Evolutionary conservation across 164 flowering plant species (phyloP), one percentile per base, ranked within the genome.

Genomic region (Buxus sempervirens): DNA sequence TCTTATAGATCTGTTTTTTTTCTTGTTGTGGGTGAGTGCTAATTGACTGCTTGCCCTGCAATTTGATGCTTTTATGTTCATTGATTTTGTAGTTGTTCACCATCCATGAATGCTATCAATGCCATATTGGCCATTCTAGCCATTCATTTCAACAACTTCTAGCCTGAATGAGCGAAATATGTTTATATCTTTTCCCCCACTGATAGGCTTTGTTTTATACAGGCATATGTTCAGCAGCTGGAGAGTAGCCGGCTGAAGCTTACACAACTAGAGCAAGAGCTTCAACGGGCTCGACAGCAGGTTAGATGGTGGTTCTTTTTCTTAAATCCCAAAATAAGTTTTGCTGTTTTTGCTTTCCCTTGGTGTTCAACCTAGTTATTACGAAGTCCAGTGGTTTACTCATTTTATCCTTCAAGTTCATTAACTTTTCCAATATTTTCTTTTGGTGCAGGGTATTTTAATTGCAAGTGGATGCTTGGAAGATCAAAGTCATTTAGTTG

Each of bases 161-260:
- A n/a, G n/a, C n/a, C n/a, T n/a, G n/a, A n/a, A n/a, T n/a, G n/a
- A n/a, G n/a, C n/a, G n/a, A n/a, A n/a, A n/a, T n/a, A n/a, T n/a
- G n/a, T n/a, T n/a, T n/a, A n/a, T n/a, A n/a, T n/a, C n/a, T n/a
- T n/a, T n/a, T n/a, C n/a, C n/a, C n/a, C n/a, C n/a, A n/a, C n/a
- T n/a, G n/a, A n/a, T n/a, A n/a, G n/a, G n/a, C n/a, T n/a, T n/a
- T n/a, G n/a, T n/a, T n/a, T n/a, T n/a, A 32, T 32, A 7, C 38
- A 93, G 98, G 96, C 96, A 59, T 91, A 93, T 80, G 96, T 93
- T 74, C 92, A 90, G 79, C 96, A 90, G 77, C 83, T 90, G 53
- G 98, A 93, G 78, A 85, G 60, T 65, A 88, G 98, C 61, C 75
- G 88, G 57, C 26, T 80, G 28, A 87, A 75, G 91, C 90, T 93